Evolutionary conservation across 441 rosid genomes (phyloP).

Genomic region (Euphorbia celastroides): DNA sequence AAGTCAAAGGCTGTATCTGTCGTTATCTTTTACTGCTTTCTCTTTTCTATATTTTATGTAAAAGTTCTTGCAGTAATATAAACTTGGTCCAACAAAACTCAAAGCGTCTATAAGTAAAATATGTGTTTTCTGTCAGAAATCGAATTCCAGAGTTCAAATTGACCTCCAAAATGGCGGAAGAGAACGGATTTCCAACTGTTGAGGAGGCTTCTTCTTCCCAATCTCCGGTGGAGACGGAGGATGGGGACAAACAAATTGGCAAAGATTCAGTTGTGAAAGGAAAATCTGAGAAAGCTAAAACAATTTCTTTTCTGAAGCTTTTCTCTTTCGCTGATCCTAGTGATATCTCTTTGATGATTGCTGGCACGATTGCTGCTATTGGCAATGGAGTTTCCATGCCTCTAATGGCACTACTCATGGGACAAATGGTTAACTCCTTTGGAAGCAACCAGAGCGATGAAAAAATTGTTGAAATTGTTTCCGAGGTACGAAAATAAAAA

Average conservation of each 20-base stretch:
- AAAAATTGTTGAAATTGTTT: constrained; percentile 33
- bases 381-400: constrained; percentile 58
- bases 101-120: background rate
- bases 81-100: background rate
- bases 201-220: constrained; percentile 10
- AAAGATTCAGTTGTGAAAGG: constrained; percentile 34
- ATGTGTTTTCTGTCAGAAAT: background rate
- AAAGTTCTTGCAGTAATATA: background rate
- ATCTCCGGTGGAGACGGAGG: background rate
- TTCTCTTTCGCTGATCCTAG: constrained; percentile 54
- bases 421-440: constrained; percentile 49
- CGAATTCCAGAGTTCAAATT: background rate
- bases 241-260: constrained; percentile 24
- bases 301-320: constrained; percentile 55
- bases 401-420: constrained; percentile 51
- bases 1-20: background rate
- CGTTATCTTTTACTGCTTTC: background rate
- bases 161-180: constrained; percentile 1
- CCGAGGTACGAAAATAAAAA: constrained; percentile 32
- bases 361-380: constrained; percentile 50
- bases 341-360: constrained; percentile 48
- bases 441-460: constrained; percentile 40
- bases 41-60: background rate
- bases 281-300: constrained; percentile 30
- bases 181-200: constrained; percentile 49